Conservation (phyloP, 2,329 filamentous ascomycete species). For the Catunica adiposa region DNA sequence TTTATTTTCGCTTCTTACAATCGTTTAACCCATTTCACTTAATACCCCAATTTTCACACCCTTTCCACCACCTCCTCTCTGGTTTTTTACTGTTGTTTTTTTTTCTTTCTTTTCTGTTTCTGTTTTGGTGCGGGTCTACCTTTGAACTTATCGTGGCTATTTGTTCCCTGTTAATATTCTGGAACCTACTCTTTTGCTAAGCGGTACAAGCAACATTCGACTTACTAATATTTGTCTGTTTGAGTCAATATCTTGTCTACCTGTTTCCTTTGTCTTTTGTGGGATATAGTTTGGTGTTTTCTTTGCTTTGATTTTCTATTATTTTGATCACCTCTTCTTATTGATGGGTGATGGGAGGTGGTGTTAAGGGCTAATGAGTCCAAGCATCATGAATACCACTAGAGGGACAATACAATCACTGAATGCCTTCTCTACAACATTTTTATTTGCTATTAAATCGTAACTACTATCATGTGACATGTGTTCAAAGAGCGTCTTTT, state of each 20-base stretch:
- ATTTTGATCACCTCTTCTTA: too few relatives aligned
- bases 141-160: background rate
- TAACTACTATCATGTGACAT: background rate
- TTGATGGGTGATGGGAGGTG: background rate
- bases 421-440: background rate
- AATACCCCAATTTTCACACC: background rate
- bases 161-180: conserved; percentile 3
- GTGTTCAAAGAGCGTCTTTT: background rate
- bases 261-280: background rate
- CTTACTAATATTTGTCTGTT: conserved; percentile 2
- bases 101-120: background rate
- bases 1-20: background rate
- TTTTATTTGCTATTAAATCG: background rate
- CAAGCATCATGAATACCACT: conserved; percentile 8
- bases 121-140: background rate
- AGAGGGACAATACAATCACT: background rate
- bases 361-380: conserved; percentile 5
- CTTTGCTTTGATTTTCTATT: background rate
- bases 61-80: background rate
- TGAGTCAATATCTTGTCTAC: background rate
- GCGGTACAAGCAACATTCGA: background rate
- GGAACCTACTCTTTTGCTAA: background rate
- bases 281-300: background rate
- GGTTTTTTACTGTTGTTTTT: conserved; percentile 1
- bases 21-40: background rate